Conservation (phyloP, 257 asterid species). For the Dorcoceras hygrometricum region DNA sequence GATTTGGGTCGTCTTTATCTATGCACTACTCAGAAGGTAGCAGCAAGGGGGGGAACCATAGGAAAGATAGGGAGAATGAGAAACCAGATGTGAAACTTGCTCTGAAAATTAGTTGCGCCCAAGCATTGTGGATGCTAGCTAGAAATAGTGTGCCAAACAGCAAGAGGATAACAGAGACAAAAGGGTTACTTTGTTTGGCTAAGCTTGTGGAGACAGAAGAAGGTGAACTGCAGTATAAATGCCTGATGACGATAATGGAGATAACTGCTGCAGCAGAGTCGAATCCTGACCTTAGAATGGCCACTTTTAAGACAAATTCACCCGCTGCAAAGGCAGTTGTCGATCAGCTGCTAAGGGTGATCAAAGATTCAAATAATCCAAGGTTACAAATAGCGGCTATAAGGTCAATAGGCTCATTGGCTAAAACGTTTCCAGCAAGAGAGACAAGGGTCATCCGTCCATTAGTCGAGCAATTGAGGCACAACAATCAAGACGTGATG, state of each 20-base stretch:
- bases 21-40: slow-evolving; percentile 49
- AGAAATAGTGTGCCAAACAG: slow-evolving; percentile 61
- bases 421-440: slow-evolving; percentile 77
- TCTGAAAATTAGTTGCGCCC: slow-evolving; percentile 58
- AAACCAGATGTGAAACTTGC: slow-evolving; percentile 58
- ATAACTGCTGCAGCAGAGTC: slow-evolving; percentile 74
- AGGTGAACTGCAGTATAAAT: slow-evolving; percentile 60
- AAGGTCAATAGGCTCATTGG: slow-evolving; percentile 60
- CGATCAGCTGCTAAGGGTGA: slow-evolving; percentile 70
- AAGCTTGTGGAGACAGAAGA: slow-evolving; percentile 66
- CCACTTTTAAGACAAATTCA: slow-evolving; percentile 70
- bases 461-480: slow-evolving; percentile 51
- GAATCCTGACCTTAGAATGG: slow-evolving; percentile 61
- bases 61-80: slow-evolving; percentile 64
- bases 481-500: slow-evolving; percentile 51
- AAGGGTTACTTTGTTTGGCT: slow-evolving; percentile 78
- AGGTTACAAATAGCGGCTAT: slow-evolving; percentile 44
- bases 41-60: slow-evolving; percentile 40
- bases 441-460: slow-evolving; percentile 64
- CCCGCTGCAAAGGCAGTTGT: slow-evolving; percentile 82
- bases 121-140: slow-evolving; percentile 83
- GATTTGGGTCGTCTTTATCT: slow-evolving; percentile 41
- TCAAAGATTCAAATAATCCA: slow-evolving; percentile 39
- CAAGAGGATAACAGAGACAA: slow-evolving; percentile 65
- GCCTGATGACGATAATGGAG: slow-evolving; percentile 73